Conservation (phyloP, 164 flowering plant genomes). For the Stephania yunnanensis region DNA sequence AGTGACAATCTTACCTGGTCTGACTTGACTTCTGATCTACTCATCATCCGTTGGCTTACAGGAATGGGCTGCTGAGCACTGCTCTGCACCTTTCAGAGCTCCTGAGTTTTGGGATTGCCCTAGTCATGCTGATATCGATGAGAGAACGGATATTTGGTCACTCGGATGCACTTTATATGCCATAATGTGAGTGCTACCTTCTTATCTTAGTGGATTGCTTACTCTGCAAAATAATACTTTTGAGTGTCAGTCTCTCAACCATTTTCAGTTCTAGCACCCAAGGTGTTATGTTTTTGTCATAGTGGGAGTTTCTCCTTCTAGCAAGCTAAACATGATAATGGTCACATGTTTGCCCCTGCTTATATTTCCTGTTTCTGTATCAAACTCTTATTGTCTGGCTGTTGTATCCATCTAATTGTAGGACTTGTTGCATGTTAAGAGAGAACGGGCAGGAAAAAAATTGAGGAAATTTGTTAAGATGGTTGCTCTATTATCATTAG, state of each 20-base stretch:
- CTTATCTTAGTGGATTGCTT: background rate
- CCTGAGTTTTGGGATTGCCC: conserved; percentile 99
- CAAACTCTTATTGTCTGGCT: background rate
- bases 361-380: no score
- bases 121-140: conserved; percentile 87
- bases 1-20: background rate
- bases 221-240: background rate
- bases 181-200: conserved; percentile 59
- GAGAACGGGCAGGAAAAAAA: background rate
- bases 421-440: background rate
- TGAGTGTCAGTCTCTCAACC: background rate
- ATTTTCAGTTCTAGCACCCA: background rate
- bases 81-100: conserved; percentile 92
- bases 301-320: background rate
- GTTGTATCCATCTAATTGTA: background rate
- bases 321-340: background rate
- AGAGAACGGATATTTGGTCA: conserved; percentile 97
- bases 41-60: conserved; percentile 20
- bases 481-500: background rate
- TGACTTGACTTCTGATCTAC: background rate
- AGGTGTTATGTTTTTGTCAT: background rate
- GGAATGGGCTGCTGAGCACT: conserved; percentile 99
- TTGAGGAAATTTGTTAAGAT: background rate
- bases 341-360: background rate
- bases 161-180: conserved; percentile 94